Evolutionary conservation across 2,329 filamentous ascomycete species (phyloP), one percentile per base, ranked within the genome.

Genomic region (Cladophialophora carrionii): DNA sequence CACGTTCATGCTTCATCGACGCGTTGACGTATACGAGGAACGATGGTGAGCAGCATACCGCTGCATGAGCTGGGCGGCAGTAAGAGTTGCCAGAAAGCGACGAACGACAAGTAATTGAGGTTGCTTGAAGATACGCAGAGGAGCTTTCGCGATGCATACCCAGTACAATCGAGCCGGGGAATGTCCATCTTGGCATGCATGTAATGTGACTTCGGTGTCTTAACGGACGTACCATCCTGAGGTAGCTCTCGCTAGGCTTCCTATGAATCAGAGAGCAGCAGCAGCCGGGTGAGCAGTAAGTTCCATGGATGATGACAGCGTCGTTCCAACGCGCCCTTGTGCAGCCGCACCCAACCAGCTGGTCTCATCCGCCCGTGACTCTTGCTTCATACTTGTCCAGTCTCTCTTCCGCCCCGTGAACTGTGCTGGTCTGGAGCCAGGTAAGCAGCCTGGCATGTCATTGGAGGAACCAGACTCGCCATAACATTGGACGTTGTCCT

Each of bases 331-430:
- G 17, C 46, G 26, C 34, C 31, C 14, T 60, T 52, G 51, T 64
- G 57, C 52, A 54, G 32, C 29, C 31, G 52, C 5, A 53, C 66
- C 60, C 64, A 70, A 7, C 62, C 64, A 17, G 51, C 60, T 49
- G 78, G 78, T 22, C 41, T 66, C 52, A 60, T 72, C 4, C 66
- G 0, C 78, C 77, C 7, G 77, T 79, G 32, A 79, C 63, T 1
- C 66, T 69, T 22, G 74, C 57, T 1, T 80, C 72, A 20, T 73
- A 73, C 54, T 77, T 75, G 61, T 76, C 77, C 8, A 72, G 72
- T 26, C 74, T 71, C 20, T 78, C 73, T 71, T 80, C 78, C 9
- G 71, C 66, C 1, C 78, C 76, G 32, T 74, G 69, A 61, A 73
- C 75, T 67, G 78, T 76, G 1, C 63, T 71, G 1, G 48, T 57